Conservation (phyloP, 371 early-diverging fungal species). For the Lichtheimia ornata region DNA sequence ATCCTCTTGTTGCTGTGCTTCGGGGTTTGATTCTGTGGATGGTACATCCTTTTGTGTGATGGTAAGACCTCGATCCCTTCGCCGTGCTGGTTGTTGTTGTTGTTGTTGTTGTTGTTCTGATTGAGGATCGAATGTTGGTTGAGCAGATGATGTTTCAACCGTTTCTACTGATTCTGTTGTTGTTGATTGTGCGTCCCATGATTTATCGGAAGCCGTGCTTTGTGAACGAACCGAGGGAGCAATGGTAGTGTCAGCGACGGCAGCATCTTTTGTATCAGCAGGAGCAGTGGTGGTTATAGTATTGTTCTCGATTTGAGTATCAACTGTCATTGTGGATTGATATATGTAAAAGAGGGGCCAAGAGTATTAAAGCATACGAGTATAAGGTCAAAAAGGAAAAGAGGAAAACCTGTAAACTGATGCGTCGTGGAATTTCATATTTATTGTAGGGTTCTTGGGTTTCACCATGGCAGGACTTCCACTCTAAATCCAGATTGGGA, state of each 20-base stretch:
- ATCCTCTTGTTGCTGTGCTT: conserved; percentile 44
- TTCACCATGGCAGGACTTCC: not conserved
- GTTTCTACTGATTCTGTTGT: conserved; percentile 11
- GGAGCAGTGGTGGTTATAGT: no score
- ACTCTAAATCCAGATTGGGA: conserved; percentile 3
- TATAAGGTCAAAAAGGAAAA: conserved; percentile 3
- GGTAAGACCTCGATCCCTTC: conserved; percentile 18
- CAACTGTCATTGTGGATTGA: no score
- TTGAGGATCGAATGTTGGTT: not conserved
- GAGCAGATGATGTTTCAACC: conserved; percentile 3
- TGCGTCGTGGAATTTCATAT: not conserved
- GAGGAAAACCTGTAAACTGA: not conserved
- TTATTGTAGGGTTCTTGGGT: not conserved
- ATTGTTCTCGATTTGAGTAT: no score
- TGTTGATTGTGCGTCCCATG: conserved; percentile 5
- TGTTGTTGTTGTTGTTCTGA: conserved; percentile 8
- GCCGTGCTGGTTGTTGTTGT: conserved; percentile 1
- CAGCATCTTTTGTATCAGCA: no score
- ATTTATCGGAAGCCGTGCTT: conserved; percentile 12
- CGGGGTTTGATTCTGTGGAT: conserved; percentile 10
- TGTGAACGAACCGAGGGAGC: conserved; percentile 9
- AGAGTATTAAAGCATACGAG: not conserved
- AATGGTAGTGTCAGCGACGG: not conserved
- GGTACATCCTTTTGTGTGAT: conserved; percentile 17
- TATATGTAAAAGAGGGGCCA: not conserved